Evolutionary conservation across 495 filamentous ascomycete species (phyloP).

Genomic region (Pyrenopolyporus hunteri): DNA sequence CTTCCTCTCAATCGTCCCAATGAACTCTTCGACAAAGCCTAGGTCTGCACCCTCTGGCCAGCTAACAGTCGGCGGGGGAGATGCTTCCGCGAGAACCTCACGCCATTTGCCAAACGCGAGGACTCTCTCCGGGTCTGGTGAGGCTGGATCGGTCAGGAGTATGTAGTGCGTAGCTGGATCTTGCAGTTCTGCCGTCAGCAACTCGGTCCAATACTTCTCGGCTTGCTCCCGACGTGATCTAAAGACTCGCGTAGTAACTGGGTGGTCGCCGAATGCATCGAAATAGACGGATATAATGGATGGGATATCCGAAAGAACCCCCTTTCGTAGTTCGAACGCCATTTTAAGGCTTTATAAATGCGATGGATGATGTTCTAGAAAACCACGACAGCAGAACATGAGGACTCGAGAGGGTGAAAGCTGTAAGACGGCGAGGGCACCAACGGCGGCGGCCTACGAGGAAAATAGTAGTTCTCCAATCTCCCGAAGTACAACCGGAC

Average conservation of each 20-base stretch:
- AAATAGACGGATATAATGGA: slow-evolving; percentile 37
- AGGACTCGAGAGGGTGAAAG: no score
- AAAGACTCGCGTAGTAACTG: slow-evolving; percentile 15
- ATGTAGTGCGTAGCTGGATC: slow-evolving; percentile 38
- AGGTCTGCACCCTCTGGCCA: slow-evolving; percentile 44
- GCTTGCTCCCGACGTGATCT: slow-evolving; percentile 6
- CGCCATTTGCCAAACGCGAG: slow-evolving; percentile 47
- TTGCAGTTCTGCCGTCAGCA: slow-evolving; percentile 25
- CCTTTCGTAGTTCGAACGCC: slow-evolving; percentile 36
- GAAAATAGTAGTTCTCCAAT: no score
- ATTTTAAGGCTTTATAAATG: slow-evolving; percentile 20
- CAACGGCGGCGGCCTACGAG: no score
- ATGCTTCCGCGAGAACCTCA: slow-evolving; percentile 13
- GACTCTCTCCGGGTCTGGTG: slow-evolving; percentile 23
- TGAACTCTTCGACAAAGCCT: slow-evolving; percentile 39
- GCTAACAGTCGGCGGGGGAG: slow-evolving; percentile 2
- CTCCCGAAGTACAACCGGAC: no score
- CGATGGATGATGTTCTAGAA: neutral
- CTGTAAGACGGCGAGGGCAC: no score
- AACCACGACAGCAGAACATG: no score
- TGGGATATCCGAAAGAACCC: slow-evolving; percentile 32
- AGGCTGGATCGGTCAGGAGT: slow-evolving; percentile 28
- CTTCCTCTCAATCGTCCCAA: slow-evolving; percentile 33
- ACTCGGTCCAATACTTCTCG: slow-evolving; percentile 29
- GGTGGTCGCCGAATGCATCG: slow-evolving; percentile 42